phyloP scores from a whole-genome alignment of 73 alveolate species.

The Tetrahymena thermophila region DNA sequence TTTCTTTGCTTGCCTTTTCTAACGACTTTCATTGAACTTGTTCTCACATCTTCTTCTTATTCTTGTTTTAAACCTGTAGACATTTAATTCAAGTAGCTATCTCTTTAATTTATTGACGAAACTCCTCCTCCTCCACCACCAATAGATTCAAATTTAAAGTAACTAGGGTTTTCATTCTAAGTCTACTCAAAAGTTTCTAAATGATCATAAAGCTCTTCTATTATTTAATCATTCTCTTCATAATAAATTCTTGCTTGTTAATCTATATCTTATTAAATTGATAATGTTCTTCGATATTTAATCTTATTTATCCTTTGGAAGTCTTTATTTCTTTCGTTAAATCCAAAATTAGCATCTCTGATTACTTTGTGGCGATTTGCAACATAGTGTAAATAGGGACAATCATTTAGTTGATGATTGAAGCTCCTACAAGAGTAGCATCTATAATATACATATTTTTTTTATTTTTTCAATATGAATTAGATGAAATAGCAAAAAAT shows the following conservation, averaged over 20 bases:
- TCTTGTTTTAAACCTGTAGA: not conserved
- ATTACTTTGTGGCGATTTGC: not conserved
- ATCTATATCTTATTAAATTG: not conserved
- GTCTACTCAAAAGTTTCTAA: not conserved
- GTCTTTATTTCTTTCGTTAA: not conserved
- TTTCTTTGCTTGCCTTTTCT: not conserved
- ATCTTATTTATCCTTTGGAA: not conserved
- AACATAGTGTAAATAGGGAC: not conserved
- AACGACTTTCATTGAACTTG: not conserved
- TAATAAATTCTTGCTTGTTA: not conserved
- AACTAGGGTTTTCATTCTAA: not conserved
- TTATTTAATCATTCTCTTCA: not conserved
- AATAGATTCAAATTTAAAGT: not conserved
- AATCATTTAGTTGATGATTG: not conserved
- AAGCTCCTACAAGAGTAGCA: not conserved
- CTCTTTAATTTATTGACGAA: not conserved
- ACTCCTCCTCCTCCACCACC: slow-evolving; percentile 1
- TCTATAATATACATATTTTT: no score
- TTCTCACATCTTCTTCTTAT: not conserved
- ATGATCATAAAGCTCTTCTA: not conserved
- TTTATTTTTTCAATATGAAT: not conserved
- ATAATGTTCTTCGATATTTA: not conserved
- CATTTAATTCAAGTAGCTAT: not conserved
- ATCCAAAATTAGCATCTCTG: not conserved
- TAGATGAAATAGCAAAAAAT: not conserved